phyloP scores from a whole-genome alignment of 2,329 filamentous ascomycete genomes.

The Camptophora hylomeconis region DNA sequence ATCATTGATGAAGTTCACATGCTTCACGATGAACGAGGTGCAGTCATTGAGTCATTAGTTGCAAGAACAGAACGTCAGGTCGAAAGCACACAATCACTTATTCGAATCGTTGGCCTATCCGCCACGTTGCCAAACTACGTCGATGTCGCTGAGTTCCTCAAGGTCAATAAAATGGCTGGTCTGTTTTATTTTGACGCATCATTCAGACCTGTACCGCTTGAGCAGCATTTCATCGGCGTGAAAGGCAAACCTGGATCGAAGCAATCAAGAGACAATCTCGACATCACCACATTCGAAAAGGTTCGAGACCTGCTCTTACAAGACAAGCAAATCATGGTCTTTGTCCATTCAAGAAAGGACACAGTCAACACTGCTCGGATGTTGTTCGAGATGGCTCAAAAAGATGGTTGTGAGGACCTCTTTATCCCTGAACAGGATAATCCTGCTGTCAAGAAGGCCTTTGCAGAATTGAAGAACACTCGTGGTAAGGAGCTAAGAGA shows the following conservation, averaged over 20 bases:
- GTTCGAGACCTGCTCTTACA: conserved; percentile 80
- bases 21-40: conserved; percentile 94
- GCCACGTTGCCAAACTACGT: conserved; percentile 93
- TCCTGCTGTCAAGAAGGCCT: conserved; percentile 54
- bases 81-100: conserved; percentile 93
- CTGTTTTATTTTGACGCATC: conserved; percentile 95
- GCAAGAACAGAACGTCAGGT: conserved; percentile 91
- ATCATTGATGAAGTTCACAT: conserved; percentile 99
- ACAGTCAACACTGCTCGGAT: conserved; percentile 79
- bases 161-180: conserved; percentile 84
- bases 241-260: conserved; percentile 79
- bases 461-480: conserved; percentile 73
- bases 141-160: conserved; percentile 92
- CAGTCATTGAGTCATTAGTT: conserved; percentile 89
- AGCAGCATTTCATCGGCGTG: conserved; percentile 94
- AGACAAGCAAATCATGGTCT: conserved; percentile 98
- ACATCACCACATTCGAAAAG: conserved; percentile 81
- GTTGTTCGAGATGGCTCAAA: conserved; percentile 72
- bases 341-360: conserved; percentile 93
- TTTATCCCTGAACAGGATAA: conserved; percentile 74
- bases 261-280: conserved; percentile 76
- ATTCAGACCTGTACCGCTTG: conserved; percentile 86
- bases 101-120: conserved; percentile 88
- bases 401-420: conserved; percentile 65
- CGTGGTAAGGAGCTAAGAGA: conserved; percentile 81